A percentile compares a stretch with the other conserved stretches of the same genome.
Conservation (phyloP, 306 rosid genomes). For the Glycyrrhiza uralensis region DNA sequence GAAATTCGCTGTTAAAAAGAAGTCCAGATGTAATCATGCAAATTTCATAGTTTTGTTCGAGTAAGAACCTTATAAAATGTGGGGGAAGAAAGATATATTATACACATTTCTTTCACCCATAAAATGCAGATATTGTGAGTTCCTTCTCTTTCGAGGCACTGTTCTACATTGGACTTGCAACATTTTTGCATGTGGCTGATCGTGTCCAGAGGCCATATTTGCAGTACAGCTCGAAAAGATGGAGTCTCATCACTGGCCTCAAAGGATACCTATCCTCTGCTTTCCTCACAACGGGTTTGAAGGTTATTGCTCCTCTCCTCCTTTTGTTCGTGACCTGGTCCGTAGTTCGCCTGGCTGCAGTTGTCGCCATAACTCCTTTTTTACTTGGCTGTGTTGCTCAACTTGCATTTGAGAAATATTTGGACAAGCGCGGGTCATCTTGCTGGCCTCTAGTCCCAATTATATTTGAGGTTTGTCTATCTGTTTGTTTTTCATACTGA, state of each 20-base stretch:
- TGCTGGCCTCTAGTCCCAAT: conserved; percentile 86
- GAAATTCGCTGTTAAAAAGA: not conserved
- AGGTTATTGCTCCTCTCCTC: conserved; percentile 57
- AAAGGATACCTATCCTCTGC: conserved; percentile 73
- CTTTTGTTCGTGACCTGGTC: conserved; percentile 59
- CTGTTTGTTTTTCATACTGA: not conserved
- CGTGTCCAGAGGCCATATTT: conserved; percentile 86
- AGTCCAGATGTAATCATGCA: not conserved
- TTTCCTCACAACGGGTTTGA: conserved; percentile 62
- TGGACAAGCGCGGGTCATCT: conserved; percentile 52
- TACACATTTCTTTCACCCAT: conserved; percentile 25
- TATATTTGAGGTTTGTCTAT: conserved; percentile 62
- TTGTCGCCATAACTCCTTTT: conserved; percentile 59
- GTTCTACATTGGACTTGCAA: conserved; percentile 70
- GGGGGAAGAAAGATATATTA: not conserved
- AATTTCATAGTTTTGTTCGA: not conserved
- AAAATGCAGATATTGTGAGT: conserved; percentile 59
- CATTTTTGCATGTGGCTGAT: conserved; percentile 63
- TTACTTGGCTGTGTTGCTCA: conserved; percentile 60
- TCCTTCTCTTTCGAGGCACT: conserved; percentile 51
- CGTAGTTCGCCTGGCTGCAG: conserved; percentile 46
- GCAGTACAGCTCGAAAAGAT: conserved; percentile 79
- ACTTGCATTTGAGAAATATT: conserved; percentile 55
- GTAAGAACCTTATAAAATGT: not conserved
- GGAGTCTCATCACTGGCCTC: conserved; percentile 95